Evolutionary conservation across 2,329 filamentous ascomycete genomes (phyloP).

Genomic region (Anthostomella pinea): DNA sequence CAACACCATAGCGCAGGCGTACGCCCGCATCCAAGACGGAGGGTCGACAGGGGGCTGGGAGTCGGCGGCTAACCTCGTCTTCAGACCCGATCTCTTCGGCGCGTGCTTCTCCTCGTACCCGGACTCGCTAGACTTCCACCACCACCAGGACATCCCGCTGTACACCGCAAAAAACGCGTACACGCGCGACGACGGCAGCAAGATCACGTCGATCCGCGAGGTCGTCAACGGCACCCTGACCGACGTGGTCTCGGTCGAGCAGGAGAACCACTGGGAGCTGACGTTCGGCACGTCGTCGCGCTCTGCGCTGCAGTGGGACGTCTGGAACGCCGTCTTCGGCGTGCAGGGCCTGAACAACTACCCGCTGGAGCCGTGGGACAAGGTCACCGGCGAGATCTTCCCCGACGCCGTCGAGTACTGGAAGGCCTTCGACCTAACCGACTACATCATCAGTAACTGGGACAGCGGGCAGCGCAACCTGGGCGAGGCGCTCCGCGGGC

Average conservation of each 20-base stretch:
- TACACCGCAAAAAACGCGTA: conserved; percentile 23
- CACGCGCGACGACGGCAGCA: conserved; percentile 7
- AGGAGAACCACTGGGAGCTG: conserved; percentile 25
- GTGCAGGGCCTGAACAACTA: conserved; percentile 20
- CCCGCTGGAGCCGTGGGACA: conserved; percentile 24
- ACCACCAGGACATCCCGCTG: conserved; percentile 19
- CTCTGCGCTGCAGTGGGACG: conserved; percentile 21
- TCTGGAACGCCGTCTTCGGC: conserved; percentile 23
- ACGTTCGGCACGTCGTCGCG: conserved; percentile 22
- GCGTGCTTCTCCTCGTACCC: conserved; percentile 24
- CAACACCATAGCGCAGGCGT: conserved; percentile 19
- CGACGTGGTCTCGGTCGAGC: conserved; percentile 13
- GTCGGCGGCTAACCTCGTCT: conserved; percentile 19
- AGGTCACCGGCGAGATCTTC: conserved; percentile 24
- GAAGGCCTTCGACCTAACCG: conserved; percentile 16
- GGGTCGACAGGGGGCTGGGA: conserved; percentile 23
- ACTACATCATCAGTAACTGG: conserved; percentile 19
- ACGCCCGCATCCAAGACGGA: conserved; percentile 22
- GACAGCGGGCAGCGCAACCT: conserved; percentile 11
- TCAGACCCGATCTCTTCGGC: conserved; percentile 22
- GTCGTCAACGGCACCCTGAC: conserved; percentile 8
- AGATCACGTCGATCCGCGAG: conserved; percentile 16
- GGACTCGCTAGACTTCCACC: conserved; percentile 19
- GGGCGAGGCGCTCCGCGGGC: conserved; percentile 14
- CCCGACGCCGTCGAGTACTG: conserved; percentile 18